Base-by-base conservation (phyloP, 2,329 filamentous ascomycete species). In the Trichoderma oligosporum region DNA sequence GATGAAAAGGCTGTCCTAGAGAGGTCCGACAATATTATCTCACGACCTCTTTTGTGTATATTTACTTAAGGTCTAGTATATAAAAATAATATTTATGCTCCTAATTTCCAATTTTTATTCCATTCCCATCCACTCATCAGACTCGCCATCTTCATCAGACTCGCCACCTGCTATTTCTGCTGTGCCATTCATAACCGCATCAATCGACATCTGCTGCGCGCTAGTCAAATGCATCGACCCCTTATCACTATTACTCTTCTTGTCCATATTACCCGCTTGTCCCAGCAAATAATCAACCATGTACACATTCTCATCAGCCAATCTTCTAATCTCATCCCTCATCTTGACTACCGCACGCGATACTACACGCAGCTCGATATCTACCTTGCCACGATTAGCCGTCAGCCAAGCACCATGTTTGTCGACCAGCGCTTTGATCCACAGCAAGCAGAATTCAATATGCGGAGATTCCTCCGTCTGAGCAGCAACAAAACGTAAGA, bases 381-480 rank as follows among this genome's bases (percentile, higher is more conserved):
- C 91, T 31, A 94, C 85, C 64, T 88, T 86, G 52, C 83, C 87
- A 20, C 87, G 81, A 70, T 93, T 88, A 33, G 92, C 88, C 58
- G 90, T 88, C 65, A 99, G 80, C 79, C 88, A 93, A 20, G 87
- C 81, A 31, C 94, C 94, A 70, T 97, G 93, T 65, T 85, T 85
- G 65, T 88, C 87, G 58, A 97, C 78, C 31, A 88, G 74, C 1
- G 89, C 85, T 71, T 94, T 89, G 67, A 97, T 88, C 94, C 94
- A 99, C 7, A 93, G 76, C 42, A 99, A 76, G 66, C 94, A 96
- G 73, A 97, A 95, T 74, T 99, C 94, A 4, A 99, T 82, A 76
- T 97, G 93, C 1, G 92, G 93, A 2, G 88, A 92, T 68, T 93
- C 86, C 66, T 97, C 93, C 1, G 90, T 89, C 67, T 96, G 89